A percentile compares a stretch with the other conserved stretches of the same genome.
phyloP scores from a whole-genome alignment of 345 rosid genomes.

The Schrenkiella parvula region DNA sequence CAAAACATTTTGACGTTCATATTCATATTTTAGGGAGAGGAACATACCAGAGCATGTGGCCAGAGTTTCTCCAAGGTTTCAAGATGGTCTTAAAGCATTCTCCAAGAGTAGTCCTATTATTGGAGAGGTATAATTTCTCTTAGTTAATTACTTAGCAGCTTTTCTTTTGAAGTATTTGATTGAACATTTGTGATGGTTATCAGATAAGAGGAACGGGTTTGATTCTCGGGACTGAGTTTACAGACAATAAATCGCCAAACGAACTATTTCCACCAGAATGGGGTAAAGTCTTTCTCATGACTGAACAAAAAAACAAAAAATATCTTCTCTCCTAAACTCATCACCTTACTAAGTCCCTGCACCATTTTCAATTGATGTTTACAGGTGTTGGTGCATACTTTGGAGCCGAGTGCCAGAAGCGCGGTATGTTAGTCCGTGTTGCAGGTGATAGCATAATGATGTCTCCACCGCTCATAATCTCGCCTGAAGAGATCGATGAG shows the following conservation, averaged over 20 bases:
- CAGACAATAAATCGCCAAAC: slow-evolving; percentile 81
- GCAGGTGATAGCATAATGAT: slow-evolving; percentile 88
- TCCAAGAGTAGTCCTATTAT: slow-evolving; percentile 66
- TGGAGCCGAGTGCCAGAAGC: slow-evolving; percentile 79
- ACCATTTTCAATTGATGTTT: not conserved
- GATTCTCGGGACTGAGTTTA: slow-evolving; percentile 87
- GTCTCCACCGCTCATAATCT: slow-evolving; percentile 80
- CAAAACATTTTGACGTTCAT: not conserved
- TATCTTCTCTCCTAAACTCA: not conserved
- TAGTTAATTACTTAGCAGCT: not conserved
- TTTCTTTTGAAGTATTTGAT: not conserved
- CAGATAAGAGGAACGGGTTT: slow-evolving; percentile 94
- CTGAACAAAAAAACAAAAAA: not conserved
- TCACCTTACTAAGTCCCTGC: not conserved
- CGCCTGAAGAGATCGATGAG: slow-evolving; percentile 73
- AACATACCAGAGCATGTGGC: slow-evolving; percentile 59
- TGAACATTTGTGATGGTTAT: slow-evolving; percentile 17
- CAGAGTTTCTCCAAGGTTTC: slow-evolving; percentile 64
- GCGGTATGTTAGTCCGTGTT: slow-evolving; percentile 81
- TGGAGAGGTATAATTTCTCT: slow-evolving; percentile 62
- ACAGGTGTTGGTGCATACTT: slow-evolving; percentile 87
- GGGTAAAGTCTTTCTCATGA: slow-evolving; percentile 48
- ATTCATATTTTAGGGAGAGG: slow-evolving; percentile 58
- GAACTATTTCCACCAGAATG: slow-evolving; percentile 93
- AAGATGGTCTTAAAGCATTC: slow-evolving; percentile 81